Percentiles rank a stretch among this genome's conserved stretches.
Evolutionary conservation across 805 yeast species (phyloP).

Genomic region (Sugiyamaella valdiviana): DNA sequence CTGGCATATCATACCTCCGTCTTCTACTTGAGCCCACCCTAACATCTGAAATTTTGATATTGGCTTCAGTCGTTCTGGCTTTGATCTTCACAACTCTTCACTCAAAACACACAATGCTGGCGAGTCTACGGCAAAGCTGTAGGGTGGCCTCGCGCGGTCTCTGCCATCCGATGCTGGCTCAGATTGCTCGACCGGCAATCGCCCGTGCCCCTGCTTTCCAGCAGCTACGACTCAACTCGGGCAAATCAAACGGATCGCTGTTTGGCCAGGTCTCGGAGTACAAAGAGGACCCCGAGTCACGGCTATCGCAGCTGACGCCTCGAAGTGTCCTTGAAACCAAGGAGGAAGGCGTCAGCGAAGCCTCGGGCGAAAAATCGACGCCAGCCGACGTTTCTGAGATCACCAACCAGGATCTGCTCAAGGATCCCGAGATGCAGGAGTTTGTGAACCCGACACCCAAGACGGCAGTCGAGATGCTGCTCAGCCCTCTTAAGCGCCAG

Average conservation of each 20-base stretch:
- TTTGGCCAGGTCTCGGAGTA: constrained; percentile 18
- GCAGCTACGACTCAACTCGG: neutral
- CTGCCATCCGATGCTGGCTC: neutral
- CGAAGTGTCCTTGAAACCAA: neutral
- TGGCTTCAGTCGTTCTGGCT: too few relatives aligned
- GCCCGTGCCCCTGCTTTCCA: neutral
- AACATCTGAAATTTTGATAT: neutral
- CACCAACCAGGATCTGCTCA: constrained; percentile 14
- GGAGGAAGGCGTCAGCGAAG: neutral
- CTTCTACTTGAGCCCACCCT: neutral
- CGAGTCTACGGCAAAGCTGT: neutral
- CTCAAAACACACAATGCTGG: neutral
- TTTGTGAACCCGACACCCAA: constrained; percentile 48
- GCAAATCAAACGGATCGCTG: constrained; percentile 9
- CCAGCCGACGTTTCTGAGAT: neutral
- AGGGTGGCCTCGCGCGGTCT: neutral
- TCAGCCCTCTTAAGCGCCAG: constrained; percentile 65
- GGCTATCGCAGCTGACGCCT: constrained; percentile 13
- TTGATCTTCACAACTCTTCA: neutral
- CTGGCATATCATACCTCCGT: neutral
- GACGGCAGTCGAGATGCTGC: constrained; percentile 47
- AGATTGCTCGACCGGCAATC: neutral
- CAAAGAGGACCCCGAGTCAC: constrained; percentile 14
- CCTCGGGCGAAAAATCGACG: neutral
- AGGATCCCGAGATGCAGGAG: constrained; percentile 36